Evolutionary conservation across 2,329 filamentous ascomycete genomes (phyloP).

Genomic region (Ophiostoma montium): DNA sequence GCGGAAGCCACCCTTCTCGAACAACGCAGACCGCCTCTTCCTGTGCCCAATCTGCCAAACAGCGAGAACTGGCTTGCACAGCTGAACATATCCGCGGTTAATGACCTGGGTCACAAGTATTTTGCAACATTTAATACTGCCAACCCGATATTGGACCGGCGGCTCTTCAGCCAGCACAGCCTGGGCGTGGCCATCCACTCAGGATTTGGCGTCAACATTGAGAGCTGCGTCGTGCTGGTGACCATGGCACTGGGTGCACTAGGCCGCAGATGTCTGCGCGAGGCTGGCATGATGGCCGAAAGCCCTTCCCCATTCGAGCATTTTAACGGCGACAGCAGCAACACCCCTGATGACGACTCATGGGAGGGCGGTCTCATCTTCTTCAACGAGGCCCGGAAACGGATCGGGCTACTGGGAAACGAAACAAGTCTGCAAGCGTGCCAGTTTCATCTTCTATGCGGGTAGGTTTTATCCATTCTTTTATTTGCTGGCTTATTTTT

Average conservation of each 20-base stretch:
- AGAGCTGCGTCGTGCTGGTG: slow-evolving; percentile 35
- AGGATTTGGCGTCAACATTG: slow-evolving; percentile 35
- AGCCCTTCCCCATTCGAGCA: background rate
- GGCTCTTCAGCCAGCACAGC: slow-evolving; percentile 35
- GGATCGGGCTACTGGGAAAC: slow-evolving; percentile 23
- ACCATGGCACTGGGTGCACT: slow-evolving; percentile 37
- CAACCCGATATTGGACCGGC: slow-evolving; percentile 37
- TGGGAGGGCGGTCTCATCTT: slow-evolving; percentile 28
- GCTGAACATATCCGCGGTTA: slow-evolving; percentile 32
- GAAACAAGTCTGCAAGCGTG: slow-evolving; percentile 31
- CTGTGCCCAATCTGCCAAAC: slow-evolving; percentile 21
- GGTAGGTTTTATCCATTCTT: slow-evolving; percentile 10
- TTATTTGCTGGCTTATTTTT: background rate
- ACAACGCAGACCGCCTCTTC: slow-evolving; percentile 28
- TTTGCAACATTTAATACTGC: slow-evolving; percentile 40
- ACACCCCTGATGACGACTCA: background rate
- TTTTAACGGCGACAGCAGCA: no score
- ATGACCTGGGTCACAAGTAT: slow-evolving; percentile 36
- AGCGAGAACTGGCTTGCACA: slow-evolving; percentile 29
- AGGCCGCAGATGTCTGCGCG: slow-evolving; percentile 32
- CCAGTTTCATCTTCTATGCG: slow-evolving; percentile 37
- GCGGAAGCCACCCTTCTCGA: slow-evolving; percentile 29
- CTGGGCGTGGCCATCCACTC: slow-evolving; percentile 33
- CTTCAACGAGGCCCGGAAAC: slow-evolving; percentile 38
- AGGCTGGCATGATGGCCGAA: slow-evolving; percentile 27